A percentile compares a stretch with the other conserved stretches of the same genome.
Evolutionary conservation across 768 basidiomycete genomes (phyloP).

Genomic region (Phylloporus arenicola): DNA sequence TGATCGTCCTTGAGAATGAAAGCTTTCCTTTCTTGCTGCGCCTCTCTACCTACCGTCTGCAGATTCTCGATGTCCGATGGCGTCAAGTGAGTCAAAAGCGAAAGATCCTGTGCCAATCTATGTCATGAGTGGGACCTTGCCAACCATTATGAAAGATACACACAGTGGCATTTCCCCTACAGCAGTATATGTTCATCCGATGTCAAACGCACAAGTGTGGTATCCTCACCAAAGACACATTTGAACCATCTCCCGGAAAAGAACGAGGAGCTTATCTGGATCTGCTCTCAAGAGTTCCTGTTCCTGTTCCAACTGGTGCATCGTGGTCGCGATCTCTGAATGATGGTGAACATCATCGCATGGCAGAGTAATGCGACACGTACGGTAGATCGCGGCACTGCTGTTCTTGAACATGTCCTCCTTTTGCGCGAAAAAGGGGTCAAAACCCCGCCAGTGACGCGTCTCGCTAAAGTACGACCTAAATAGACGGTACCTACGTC

Average conservation of each 20-base stretch:
- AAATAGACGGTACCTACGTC: slow-evolving; percentile 71
- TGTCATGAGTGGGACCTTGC: not conserved
- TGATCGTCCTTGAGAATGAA: slow-evolving; percentile 87
- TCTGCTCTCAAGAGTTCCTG: slow-evolving; percentile 42
- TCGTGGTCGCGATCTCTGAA: slow-evolving; percentile 66
- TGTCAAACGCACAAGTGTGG: not conserved
- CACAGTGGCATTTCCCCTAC: slow-evolving; percentile 93
- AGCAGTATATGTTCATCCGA: slow-evolving; percentile 1
- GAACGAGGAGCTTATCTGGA: slow-evolving; percentile 48
- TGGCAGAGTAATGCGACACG: slow-evolving; percentile 21
- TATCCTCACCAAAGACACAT: slow-evolving; percentile 69
- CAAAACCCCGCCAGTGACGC: slow-evolving; percentile 64
- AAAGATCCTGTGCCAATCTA: slow-evolving; percentile 64
- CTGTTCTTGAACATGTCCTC: slow-evolving; percentile 76
- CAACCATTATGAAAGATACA: slow-evolving; percentile 10
- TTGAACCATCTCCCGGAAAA: slow-evolving; percentile 84
- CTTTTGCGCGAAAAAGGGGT: slow-evolving; percentile 83
- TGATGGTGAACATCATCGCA: not conserved
- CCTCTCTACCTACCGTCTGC: slow-evolving; percentile 78
- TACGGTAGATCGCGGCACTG: slow-evolving; percentile 71
- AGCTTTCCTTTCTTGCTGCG: slow-evolving; percentile 66
- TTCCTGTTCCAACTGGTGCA: slow-evolving; percentile 57
- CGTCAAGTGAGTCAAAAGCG: slow-evolving; percentile 81
- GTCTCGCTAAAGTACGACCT: slow-evolving; percentile 68
- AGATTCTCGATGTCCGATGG: slow-evolving; percentile 77